Conservation (phyloP, 2,329 filamentous ascomycete species). For the Aspergillus sp. region DNA sequence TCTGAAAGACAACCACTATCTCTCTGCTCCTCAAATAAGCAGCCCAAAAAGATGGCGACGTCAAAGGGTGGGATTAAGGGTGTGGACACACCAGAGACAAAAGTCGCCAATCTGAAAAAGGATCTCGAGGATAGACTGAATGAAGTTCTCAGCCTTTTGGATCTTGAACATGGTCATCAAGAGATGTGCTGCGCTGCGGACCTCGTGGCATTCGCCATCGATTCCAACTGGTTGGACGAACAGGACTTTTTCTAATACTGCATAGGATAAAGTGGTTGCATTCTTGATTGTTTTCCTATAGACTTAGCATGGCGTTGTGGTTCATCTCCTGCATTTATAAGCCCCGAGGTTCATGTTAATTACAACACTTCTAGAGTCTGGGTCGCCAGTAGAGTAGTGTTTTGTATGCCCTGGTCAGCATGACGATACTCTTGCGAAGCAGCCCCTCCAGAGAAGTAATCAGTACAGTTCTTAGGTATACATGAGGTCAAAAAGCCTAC, state of each 20-base stretch:
- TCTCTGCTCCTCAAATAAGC: slow-evolving; percentile 32
- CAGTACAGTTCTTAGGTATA: background rate
- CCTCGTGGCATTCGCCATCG: slow-evolving; percentile 43
- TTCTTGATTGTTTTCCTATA: background rate
- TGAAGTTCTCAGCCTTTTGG: slow-evolving; percentile 33
- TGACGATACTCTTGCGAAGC: too few species aligned
- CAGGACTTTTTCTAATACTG: slow-evolving; percentile 34
- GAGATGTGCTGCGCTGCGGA: slow-evolving; percentile 44
- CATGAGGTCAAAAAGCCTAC: background rate
- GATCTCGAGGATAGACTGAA: slow-evolving; percentile 31
- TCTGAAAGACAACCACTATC: slow-evolving; percentile 21
- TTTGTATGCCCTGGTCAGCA: too few species aligned
- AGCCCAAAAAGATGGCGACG: slow-evolving; percentile 9
- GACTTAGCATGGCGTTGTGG: background rate
- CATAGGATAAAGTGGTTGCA: background rate
- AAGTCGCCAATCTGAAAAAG: slow-evolving; percentile 24
- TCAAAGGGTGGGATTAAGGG: background rate
- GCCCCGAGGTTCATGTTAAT: too few species aligned
- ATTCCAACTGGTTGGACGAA: slow-evolving; percentile 39
- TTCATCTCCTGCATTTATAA: background rate
- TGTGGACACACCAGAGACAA: background rate
- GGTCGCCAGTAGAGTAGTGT: too few species aligned
- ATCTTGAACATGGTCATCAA: slow-evolving; percentile 37
- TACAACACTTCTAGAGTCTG: too few species aligned
- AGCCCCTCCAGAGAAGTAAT: background rate